Evolutionary conservation across 2,329 filamentous ascomycete species (phyloP).

Genomic region (Xylaria sp.): DNA sequence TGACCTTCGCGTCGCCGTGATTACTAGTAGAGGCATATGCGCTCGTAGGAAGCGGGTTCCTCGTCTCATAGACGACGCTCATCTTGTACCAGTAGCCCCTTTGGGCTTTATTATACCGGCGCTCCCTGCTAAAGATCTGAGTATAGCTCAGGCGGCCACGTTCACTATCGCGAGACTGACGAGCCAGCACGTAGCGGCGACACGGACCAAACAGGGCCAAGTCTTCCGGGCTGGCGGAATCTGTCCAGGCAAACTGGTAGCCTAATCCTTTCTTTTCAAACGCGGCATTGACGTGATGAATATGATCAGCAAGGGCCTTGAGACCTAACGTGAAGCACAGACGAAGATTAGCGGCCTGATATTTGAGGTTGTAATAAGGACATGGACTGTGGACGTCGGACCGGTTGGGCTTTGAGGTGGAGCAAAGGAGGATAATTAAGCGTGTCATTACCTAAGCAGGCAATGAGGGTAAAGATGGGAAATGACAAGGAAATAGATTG

Average conservation of each 20-base stretch:
- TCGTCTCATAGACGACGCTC: slow-evolving; percentile 64
- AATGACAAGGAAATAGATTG: background rate
- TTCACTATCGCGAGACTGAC: slow-evolving; percentile 46
- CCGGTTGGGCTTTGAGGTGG: background rate
- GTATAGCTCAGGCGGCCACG: slow-evolving; percentile 57
- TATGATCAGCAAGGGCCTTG: slow-evolving; percentile 37
- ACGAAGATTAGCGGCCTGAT: slow-evolving; percentile 38
- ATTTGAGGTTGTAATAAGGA: slow-evolving; percentile 31
- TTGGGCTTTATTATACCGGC: slow-evolving; percentile 43
- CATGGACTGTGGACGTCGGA: background rate
- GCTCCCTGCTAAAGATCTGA: slow-evolving; percentile 48
- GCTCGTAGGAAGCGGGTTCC: slow-evolving; percentile 57
- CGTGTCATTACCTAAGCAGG: background rate
- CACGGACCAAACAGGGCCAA: slow-evolving; percentile 30
- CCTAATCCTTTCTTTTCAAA: slow-evolving; percentile 37
- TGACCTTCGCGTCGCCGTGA: slow-evolving; percentile 54
- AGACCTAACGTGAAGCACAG: slow-evolving; percentile 31
- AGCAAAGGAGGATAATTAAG: background rate
- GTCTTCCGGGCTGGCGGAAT: slow-evolving; percentile 27
- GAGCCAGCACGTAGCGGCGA: slow-evolving; percentile 44
- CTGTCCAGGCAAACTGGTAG: slow-evolving; percentile 31
- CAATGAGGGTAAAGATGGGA: background rate
- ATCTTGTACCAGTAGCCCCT: slow-evolving; percentile 51
- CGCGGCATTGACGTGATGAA: slow-evolving; percentile 34
- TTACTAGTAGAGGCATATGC: slow-evolving; percentile 61